Base-by-base conservation (phyloP, 73 alveolate genomes). In the Blepharisma japonicum region DNA sequence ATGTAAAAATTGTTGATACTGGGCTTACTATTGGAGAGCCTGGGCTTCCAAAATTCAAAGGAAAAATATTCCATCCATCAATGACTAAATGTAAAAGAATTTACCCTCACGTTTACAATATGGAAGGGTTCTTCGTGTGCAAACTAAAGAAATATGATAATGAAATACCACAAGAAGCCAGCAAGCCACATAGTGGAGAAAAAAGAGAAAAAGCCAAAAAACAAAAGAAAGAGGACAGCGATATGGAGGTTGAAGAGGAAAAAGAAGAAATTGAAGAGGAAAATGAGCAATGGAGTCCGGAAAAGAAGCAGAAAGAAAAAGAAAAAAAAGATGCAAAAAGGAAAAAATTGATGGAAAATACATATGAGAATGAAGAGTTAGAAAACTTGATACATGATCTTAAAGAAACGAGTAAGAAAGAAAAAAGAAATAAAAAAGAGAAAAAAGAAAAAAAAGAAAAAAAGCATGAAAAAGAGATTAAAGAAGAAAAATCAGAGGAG, bases 81-180 rank as follows among this genome's bases (percentile, higher is more conserved):
- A 53, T 83, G 54, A 71, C 74, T 32, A 55, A 71, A 32, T 66
- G 88, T 39, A 85, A 86, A 74, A 82, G 99, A 66, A 92, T 96
- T 27, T 96, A 92, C 77, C 99, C 99, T 50, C 99, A 96, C 82
- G 93, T 90, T 25, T 98, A 96, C 74, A 94, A 93, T 72, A 94
- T 96, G 96, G 99, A 96, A 78, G 99, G 99, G 56, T 96, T 96
- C 89, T 96, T 86, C 77, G 89, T 94, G 55, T 97, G 98, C 27
- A 96, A 96, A 81, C 86, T 96, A 46, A 94, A 94, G 92, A 96
- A 96, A 89, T 83, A 85, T 80, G 96, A 89, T 68, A 93, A 96
- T 79, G 98, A 94, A 14, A 45, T 70, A 45, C 68, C 56, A 18
- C 32, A 39, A 9, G 42, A 38, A n/a, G 80, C 80, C 5, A 38